Evolutionary conservation across 306 rosid species (phyloP).

Genomic region (Crotalaria pallida): DNA sequence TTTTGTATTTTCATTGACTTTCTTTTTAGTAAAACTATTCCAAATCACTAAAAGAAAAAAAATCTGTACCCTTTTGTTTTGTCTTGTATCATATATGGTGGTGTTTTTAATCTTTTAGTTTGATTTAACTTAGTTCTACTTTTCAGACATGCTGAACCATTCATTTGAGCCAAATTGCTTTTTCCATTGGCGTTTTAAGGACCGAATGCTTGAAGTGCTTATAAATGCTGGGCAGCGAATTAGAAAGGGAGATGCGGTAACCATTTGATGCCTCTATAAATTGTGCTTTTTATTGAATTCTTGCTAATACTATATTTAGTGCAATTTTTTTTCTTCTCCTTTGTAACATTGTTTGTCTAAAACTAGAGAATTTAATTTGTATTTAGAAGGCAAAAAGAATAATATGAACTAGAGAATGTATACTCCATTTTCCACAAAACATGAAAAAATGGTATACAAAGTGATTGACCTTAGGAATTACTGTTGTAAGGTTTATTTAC

Average conservation of each 20-base stretch:
- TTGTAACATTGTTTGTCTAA: neutral
- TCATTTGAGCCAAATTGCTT: conserved; percentile 89
- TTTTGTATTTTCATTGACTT: neutral
- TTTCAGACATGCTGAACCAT: conserved; percentile 95
- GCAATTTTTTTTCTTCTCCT: neutral
- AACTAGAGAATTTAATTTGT: neutral
- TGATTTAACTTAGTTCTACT: conserved; percentile 16
- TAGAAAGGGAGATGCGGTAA: conserved; percentile 88
- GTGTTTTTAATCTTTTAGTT: neutral
- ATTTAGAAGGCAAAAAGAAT: neutral
- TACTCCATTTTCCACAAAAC: neutral
- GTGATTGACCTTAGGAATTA: neutral
- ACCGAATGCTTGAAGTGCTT: conserved; percentile 95
- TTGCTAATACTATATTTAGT: neutral
- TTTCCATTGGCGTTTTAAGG: conserved; percentile 96
- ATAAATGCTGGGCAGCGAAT: conserved; percentile 88
- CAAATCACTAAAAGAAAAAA: neutral
- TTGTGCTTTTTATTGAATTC: conserved; percentile 11
- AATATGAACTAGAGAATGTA: neutral
- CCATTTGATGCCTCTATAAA: conserved; percentile 6
- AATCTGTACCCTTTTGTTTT: neutral
- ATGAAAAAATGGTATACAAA: too few species aligned
- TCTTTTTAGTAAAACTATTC: neutral
- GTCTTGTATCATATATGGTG: neutral
- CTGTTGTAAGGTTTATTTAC: neutral